Evolutionary conservation across 345 rosid species (phyloP), one percentile per base, ranked within the genome.

Genomic region (Salix koriyanagi): DNA sequence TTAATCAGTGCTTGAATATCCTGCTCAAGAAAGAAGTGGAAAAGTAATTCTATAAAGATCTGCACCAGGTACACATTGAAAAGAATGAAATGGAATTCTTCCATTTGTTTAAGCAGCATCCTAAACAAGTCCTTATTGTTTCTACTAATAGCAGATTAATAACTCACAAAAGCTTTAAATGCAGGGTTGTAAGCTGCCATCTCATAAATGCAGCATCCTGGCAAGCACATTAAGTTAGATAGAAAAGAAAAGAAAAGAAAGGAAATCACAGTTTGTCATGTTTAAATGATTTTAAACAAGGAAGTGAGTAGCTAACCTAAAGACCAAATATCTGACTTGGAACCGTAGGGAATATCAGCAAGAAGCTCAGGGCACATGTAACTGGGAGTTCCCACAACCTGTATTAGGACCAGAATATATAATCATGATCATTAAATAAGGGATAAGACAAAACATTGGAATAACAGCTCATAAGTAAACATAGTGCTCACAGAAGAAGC

Each of bases 351-450:
- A 80, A 96, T 93, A 84, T 96, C 98, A 74, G 98, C 99, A 81
- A 96, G 96, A 72, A 96, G 94, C 87, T 96, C 99, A 2, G 99
- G 99, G 79, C 99, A 96, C 99, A 96, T 96, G 85, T 96, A 93
- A 82, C 98, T 96, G 64, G 99, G 99, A 65, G 99, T 96, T 85
- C 99, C 99, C 84, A 96, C 99, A 62, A 96, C 99, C 99, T 56
- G 82, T 56, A 42, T 66, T 66, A 75, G 50, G 42, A 73, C 69
- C 56, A 77, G 34, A 70, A 76, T 71, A 42, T 42, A 10, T 42
- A 60, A 21, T 14, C 16, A 41, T 69, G 42, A 64, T 64, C 18
- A 80, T 30, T 65, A 62, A 14, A 32, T 74, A 58, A 60, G 68
- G 48, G 58, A 75, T 62, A 39, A n/a, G 23, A 67, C 15, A 44